Base-by-base conservation (phyloP, 495 filamentous ascomycete genomes). In the Aspergillus kassunensis region DNA sequence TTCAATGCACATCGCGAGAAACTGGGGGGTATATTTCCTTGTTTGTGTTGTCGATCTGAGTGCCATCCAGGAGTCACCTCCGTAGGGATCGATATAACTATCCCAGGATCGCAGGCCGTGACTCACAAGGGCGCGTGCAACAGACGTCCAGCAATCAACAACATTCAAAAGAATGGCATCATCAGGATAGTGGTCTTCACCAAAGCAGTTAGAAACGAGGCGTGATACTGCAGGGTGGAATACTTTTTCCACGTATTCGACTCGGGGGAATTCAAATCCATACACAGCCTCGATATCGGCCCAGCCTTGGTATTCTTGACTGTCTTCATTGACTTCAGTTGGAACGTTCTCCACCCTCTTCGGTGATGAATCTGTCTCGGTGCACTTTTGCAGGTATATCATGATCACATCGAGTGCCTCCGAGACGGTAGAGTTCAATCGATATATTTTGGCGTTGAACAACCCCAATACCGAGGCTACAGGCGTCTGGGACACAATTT, bases 291-390 rank as follows among this genome's bases (percentile, higher is more conserved):
- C 78, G 35, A 85, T 71, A 30, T 69, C 84, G 34, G 73, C 64
- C 74, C 79, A 87, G 55, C 88, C 86, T 23, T 85, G 86, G 62
- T 84, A 89, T 36, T 89, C 86, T 62, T 89, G 86, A 52, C 85
- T 89, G 36, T 89, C 86, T 43, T 88, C 86, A 44, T 79, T 77
- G 0, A 43, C 35, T 33, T 50, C 23, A 10, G 61, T 53, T 37
- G 49, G 25, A 23, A 30, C 37, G 16, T 58, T 55, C 37, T 49
- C 35, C 31, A 12, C 5, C 27, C 27, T 52, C 35, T 34, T 10
- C 21, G 44, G 50, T 43, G 20, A 27, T 15, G 51, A 21, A 52
- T 49, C 5, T 29, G 61, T 56, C 40, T 53, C 18, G 37, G 30
- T 30, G 34, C 74, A 69, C 55, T 73, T 76, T 18, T 61, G 42